phyloP scores from a whole-genome alignment of 352 stramenopile genomes.

The Phytophthora hybrid region DNA sequence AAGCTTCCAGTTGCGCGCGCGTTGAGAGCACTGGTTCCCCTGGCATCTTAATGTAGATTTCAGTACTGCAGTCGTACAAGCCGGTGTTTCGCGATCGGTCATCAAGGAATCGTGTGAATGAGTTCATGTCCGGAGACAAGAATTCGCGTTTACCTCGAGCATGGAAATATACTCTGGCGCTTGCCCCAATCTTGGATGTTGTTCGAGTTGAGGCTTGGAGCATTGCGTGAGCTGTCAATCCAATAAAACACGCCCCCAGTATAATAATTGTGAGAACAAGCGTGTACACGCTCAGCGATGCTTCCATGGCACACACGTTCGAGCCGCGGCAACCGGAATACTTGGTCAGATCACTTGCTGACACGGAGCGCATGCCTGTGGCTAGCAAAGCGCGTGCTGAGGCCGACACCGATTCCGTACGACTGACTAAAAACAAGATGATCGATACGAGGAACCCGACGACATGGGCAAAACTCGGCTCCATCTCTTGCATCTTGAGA shows the following conservation, averaged over 20 bases:
- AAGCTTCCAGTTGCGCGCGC: constrained; percentile 40
- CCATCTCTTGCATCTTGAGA: constrained; percentile 50
- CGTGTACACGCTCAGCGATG: constrained; percentile 31
- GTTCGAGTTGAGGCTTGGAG: constrained; percentile 19
- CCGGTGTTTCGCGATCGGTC: constrained; percentile 38
- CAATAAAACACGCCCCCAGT: constrained; percentile 7
- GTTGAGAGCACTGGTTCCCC: constrained; percentile 33
- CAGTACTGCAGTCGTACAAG: constrained; percentile 42
- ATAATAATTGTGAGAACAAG: constrained; percentile 35
- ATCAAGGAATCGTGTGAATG: constrained; percentile 51
- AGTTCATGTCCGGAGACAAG: constrained; percentile 28
- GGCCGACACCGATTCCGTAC: constrained; percentile 6
- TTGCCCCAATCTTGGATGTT: constrained; percentile 9
- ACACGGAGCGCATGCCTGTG: constrained; percentile 36
- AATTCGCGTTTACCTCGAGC: neutral
- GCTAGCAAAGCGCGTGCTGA: constrained; percentile 30
- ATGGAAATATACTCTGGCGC: neutral
- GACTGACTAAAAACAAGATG: constrained; percentile 30
- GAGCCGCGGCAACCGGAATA: constrained; percentile 48
- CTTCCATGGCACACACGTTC: constrained; percentile 38
- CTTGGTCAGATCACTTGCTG: constrained; percentile 30
- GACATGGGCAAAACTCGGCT: constrained; percentile 48
- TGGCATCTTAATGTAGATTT: constrained; percentile 36
- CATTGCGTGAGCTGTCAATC: constrained; percentile 27
- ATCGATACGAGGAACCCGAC: constrained; percentile 34